Base-by-base conservation (phyloP, 2,329 filamentous ascomycete species). In the Pezicula neosporulosa region DNA sequence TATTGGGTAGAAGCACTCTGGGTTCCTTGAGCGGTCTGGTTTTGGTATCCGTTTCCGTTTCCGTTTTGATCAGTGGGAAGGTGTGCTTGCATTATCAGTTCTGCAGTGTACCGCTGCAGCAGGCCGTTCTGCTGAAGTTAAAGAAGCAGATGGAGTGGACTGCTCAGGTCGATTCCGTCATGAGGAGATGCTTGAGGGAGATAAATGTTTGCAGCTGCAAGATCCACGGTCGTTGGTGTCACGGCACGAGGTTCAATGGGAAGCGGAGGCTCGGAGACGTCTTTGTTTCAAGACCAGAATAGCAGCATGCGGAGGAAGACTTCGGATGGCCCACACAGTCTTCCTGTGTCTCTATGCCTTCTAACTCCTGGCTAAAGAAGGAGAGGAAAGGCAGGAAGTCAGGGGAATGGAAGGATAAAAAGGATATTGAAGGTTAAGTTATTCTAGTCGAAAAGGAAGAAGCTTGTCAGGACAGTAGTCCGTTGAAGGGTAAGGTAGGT, bases 11-110 rank as follows among this genome's bases (percentile, higher is more conserved):
- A 13, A 10, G 42, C 21, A 15, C 21, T 27, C 24, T 5, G 42
- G 6, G 21, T 13, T 33, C 9, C 30, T 10, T 33, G 30, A 13
- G 3, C 30, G 47, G 37, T 13, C 37, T 28, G 43, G 45, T 48
- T 48, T 44, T 56, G 44, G 50, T 47, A n/a, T 53, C 54, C 47
- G 52, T 50, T 16, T 57, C 49, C 51, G 59, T 56, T 52, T 33
- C 47, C 52, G 52, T 57, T 46, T 49, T 53, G 37, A 55, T 60
- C 53, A 44, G 28, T 18, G 48, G 51, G 44, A 48, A 55, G 48
- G 41, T 59, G 56, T 45, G 58, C 60, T 62, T 59, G 60, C 61
- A 33, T 33, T 33, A 61, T 62, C 27, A 49, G 50, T 54, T 44
- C 45, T 53, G 53, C 57, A 58, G 52, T 56, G 51, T 21, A 51